A percentile compares a stretch with the other conserved stretches of the same genome.
Conservation (phyloP, 1,139 yeast genomes). For the Tardiomyces blankii region DNA sequence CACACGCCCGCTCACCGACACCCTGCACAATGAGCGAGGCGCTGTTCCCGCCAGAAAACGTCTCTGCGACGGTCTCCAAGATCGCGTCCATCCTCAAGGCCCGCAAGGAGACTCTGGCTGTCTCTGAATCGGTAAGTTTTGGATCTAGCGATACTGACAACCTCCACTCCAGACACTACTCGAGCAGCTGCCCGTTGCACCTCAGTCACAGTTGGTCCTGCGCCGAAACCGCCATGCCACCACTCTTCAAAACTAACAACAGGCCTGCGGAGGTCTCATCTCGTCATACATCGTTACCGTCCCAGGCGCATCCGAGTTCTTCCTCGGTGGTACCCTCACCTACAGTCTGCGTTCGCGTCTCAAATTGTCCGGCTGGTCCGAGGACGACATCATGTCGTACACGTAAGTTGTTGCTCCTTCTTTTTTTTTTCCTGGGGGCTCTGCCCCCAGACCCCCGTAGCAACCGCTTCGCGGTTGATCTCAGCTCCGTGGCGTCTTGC, state of each 20-base stretch:
- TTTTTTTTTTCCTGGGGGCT: background rate
- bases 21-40: conserved; percentile 13
- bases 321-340: conserved; percentile 74
- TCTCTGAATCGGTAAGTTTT: conserved; percentile 49
- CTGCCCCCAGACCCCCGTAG: too few relatives aligned
- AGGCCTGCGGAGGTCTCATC: conserved; percentile 77
- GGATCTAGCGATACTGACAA: too few relatives aligned
- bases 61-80: conserved; percentile 37
- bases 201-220: too few relatives aligned
- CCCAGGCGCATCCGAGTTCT: conserved; percentile 77
- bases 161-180: too few relatives aligned
- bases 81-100: conserved; percentile 46
- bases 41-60: conserved; percentile 49
- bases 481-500: background rate
- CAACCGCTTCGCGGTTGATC: too few relatives aligned
- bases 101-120: conserved; percentile 55
- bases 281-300: conserved; percentile 72
- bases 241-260: background rate
- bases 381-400: conserved; percentile 53
- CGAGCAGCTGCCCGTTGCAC: too few relatives aligned
- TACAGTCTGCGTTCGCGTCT: conserved; percentile 68
- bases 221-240: too few relatives aligned
- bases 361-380: conserved; percentile 68
- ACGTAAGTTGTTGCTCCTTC: conserved; percentile 25
- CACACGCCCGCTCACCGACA: background rate